These are phyloP conservation scores for Kentomonas sorsogonicus DNA, from an alignment of 208 protist species.

Conservation along the genomic window DNA sequence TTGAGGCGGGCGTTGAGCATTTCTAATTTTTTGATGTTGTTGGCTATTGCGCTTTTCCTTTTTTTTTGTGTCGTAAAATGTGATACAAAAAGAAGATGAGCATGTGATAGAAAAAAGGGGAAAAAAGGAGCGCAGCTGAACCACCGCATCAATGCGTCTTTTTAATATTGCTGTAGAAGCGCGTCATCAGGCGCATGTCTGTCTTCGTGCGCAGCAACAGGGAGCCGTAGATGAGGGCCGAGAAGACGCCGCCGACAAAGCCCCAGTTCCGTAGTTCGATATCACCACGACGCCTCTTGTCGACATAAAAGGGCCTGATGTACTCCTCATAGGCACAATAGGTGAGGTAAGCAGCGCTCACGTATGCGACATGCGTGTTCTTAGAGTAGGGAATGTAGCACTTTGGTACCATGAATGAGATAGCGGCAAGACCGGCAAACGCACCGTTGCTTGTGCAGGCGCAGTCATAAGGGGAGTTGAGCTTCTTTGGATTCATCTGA, in stretches of 20 bases:
- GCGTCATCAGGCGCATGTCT: slow-evolving; percentile 28
- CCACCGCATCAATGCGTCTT: too few relatives aligned
- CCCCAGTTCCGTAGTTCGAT: slow-evolving; percentile 82
- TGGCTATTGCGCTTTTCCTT: too few relatives aligned
- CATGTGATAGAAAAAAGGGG: slow-evolving; percentile 7
- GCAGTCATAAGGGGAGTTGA: slow-evolving; percentile 53
- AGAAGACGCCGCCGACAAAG: slow-evolving; percentile 79
- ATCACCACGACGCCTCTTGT: slow-evolving; percentile 29
- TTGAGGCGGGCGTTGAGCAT: too few relatives aligned
- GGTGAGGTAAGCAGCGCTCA: slow-evolving; percentile 53
- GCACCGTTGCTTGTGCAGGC: slow-evolving; percentile 70
- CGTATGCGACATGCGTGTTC: slow-evolving; percentile 32
- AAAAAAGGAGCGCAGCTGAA: too few relatives aligned
- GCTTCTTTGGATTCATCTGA: slow-evolving; percentile 45
- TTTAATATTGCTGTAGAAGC: slow-evolving; percentile 29
- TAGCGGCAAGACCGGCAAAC: slow-evolving; percentile 59
- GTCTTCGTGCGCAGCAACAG: slow-evolving; percentile 52
- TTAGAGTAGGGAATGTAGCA: slow-evolving; percentile 59
- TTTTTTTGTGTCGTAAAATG: too few relatives aligned
- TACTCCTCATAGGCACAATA: slow-evolving; percentile 84
- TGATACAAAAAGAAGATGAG: too few relatives aligned
- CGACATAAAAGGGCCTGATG: slow-evolving; percentile 51
- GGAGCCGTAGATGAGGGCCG: slow-evolving; percentile 61
- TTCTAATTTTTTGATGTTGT: too few relatives aligned
- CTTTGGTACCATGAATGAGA: slow-evolving; percentile 61